Evolutionary conservation across 2,329 filamentous ascomycete genomes (phyloP).

Genomic region (Paecilomyces fulvus): DNA sequence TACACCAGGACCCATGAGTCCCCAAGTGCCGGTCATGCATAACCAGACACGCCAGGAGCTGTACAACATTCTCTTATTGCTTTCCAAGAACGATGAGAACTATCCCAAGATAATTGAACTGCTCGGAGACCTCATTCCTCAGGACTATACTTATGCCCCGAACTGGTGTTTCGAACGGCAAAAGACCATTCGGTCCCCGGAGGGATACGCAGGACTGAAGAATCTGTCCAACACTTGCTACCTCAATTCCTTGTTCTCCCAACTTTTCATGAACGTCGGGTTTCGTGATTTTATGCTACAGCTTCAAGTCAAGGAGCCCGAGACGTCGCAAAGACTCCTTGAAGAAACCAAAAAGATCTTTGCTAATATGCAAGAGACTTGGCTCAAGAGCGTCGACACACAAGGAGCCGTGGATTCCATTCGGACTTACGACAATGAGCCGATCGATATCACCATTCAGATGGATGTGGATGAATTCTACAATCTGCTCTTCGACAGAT

Average conservation of each 20-base stretch:
- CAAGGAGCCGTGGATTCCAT: constrained; percentile 64
- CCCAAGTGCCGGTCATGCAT: constrained; percentile 45
- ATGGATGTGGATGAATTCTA: constrained; percentile 99
- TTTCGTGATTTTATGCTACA: constrained; percentile 79
- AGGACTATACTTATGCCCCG: constrained; percentile 55
- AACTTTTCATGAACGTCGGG: constrained; percentile 88
- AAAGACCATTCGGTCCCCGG: constrained; percentile 62
- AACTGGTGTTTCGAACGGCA: constrained; percentile 55
- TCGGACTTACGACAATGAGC: constrained; percentile 69
- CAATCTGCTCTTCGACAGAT: constrained; percentile 82
- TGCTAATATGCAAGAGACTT: constrained; percentile 74
- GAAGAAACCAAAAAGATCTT: constrained; percentile 74
- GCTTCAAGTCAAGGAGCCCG: constrained; percentile 48
- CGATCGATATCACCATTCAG: constrained; percentile 79
- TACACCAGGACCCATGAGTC: constrained; percentile 18
- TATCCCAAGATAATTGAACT: constrained; percentile 46
- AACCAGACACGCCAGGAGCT: constrained; percentile 50
- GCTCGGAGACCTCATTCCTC: constrained; percentile 44
- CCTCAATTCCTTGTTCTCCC: constrained; percentile 86
- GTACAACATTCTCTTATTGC: constrained; percentile 50
- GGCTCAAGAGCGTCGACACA: constrained; percentile 65
- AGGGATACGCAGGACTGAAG: constrained; percentile 79
- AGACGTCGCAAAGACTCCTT: constrained; percentile 58
- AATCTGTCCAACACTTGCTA: constrained; percentile 97
- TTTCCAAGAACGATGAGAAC: constrained; percentile 46